These are phyloP conservation scores for Aureobasidium sp. DNA, from an alignment of 2,329 filamentous ascomycete species.

Conservation along the genomic window DNA sequence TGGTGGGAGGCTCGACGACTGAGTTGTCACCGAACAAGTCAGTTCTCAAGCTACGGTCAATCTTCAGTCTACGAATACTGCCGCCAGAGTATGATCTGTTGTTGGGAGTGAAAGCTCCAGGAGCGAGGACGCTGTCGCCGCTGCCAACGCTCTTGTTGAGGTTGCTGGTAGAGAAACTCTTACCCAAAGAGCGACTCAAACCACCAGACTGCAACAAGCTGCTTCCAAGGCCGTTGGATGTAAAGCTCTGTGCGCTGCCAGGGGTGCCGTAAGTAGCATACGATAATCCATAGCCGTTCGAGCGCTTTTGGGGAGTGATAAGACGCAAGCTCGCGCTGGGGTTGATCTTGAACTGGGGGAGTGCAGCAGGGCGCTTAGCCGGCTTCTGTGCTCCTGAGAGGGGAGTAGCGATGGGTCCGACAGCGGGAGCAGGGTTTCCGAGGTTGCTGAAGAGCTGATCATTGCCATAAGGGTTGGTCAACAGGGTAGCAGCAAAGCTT, in stretches of 20 bases:
- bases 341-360: conserved; percentile 82
- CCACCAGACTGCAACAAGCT: conserved; percentile 52
- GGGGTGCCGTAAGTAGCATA: conserved; percentile 89
- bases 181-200: conserved; percentile 61
- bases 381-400: conserved; percentile 67
- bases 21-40: conserved; percentile 47
- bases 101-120: conserved; percentile 64
- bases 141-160: conserved; percentile 71
- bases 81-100: conserved; percentile 58
- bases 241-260: conserved; percentile 61
- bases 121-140: conserved; percentile 73
- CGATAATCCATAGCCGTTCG: conserved; percentile 72
- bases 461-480: conserved; percentile 83
- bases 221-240: conserved; percentile 51
- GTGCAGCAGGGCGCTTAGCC: conserved; percentile 61
- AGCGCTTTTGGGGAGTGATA: conserved; percentile 70
- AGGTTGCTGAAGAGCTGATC: conserved; percentile 76
- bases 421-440: conserved; percentile 57
- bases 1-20: conserved; percentile 42
- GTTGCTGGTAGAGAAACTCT: conserved; percentile 83
- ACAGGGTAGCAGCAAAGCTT: conserved; percentile 65
- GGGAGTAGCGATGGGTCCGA: conserved; percentile 86
- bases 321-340: conserved; percentile 71
- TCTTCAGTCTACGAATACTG: conserved; percentile 82
- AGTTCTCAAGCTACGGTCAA: conserved; percentile 76